Evolutionary conservation across 2,329 filamentous ascomycete genomes (phyloP).

Genomic region (Fusarium sp.): DNA sequence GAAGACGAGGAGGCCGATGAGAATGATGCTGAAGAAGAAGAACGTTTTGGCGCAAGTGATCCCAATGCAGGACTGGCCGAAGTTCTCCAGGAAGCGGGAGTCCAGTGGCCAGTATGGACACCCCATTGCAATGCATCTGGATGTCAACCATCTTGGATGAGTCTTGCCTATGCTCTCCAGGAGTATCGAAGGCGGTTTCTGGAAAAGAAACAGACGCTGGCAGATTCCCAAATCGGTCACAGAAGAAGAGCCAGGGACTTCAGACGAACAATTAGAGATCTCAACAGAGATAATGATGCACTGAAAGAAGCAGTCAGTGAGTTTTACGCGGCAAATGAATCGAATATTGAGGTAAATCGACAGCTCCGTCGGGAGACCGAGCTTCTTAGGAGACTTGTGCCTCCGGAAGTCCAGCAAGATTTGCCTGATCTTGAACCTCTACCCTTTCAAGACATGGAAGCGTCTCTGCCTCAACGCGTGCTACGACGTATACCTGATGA

Average conservation of each 20-base stretch:
- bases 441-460: neutral
- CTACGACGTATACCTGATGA: rapidly evolving
- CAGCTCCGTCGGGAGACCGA: neutral
- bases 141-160: slow-evolving; percentile 2
- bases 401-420: neutral
- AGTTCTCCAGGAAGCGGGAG: neutral
- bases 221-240: too few species aligned
- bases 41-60: neutral
- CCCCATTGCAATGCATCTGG: neutral
- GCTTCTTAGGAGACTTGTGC: neutral
- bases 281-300: neutral
- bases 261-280: neutral
- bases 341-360: neutral
- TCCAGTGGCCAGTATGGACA: neutral
- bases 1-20: neutral
- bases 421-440: neutral
- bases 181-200: neutral
- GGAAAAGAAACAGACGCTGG: too few species aligned
- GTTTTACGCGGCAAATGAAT: neutral
- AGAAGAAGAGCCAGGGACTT: too few species aligned
- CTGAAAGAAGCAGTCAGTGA: neutral
- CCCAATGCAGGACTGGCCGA: rapidly evolving
- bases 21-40: neutral
- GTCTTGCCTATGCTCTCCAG: rapidly evolving
- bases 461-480: neutral